Base-by-base conservation (phyloP, 805 yeast species). In the Candida sphagnicola region DNA sequence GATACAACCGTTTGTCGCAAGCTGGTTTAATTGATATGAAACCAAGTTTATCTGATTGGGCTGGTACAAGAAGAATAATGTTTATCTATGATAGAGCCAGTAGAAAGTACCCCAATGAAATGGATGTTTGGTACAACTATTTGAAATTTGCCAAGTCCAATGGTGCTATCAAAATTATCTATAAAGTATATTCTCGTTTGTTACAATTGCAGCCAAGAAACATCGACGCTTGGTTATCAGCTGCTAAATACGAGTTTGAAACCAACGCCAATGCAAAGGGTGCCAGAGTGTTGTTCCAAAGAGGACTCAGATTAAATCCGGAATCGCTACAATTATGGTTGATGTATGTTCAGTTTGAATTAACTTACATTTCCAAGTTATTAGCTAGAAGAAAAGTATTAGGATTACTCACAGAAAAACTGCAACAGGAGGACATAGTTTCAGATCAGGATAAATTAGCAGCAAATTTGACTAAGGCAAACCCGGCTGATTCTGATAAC, bases 171-270 rank as follows among this genome's bases (percentile, higher is more conserved):
- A 82, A 81, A 51, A 79, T 79, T 38, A 77, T 84, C 13, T 86
- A 85, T 56, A 80, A 79, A 46, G 80, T 87, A 5, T 87, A 89
- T 59, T 81, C 90, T 4, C 77, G 78, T 41, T 69, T 91, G 48
- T 70, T 93, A 50, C 87, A 82, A 60, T 65, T 89, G 46, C 98
- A 93, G 57, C 98, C 99, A n/a, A 75, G 85, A 31, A 85, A 90
- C 54, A 77, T 88, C 2, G 85, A 82, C 50, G 85, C 91, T 13
- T 93, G 99, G 99, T 77, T 93, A 31, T 77, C 87, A 52, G 97
- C 96, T 17, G 96, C 97, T 21, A 86, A 86, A 56, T 88, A 87
- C 62, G 98, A 93, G 63, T 82, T 86, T 52, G 96, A 91, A 50
- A 77, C 76, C 19, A 88, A 93, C 60, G 85, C 91, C 29, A 85